Evolutionary conservation across 176 grass and related monocot genomes (phyloP).

Genomic region (Aegilops bicornis): DNA sequence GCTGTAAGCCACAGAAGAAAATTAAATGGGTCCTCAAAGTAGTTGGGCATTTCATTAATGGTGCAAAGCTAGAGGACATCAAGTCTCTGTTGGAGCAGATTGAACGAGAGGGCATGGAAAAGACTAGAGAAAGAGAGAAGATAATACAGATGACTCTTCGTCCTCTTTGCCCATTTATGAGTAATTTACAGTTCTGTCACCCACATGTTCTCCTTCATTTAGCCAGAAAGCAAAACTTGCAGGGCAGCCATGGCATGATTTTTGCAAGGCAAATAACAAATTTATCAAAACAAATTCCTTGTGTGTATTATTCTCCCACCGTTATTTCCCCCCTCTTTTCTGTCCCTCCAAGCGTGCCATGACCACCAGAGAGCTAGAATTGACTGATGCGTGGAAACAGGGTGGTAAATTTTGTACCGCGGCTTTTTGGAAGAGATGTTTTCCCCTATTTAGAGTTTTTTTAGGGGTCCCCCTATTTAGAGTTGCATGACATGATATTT

Average conservation of each 20-base stretch:
- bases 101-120: neutral
- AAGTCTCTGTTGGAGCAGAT: conserved; percentile 8
- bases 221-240: neutral
- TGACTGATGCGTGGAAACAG: neutral
- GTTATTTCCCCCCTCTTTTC: neutral
- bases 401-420: neutral
- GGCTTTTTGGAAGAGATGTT: conserved; percentile 7
- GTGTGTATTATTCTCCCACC: neutral
- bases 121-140: neutral
- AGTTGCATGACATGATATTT: neutral
- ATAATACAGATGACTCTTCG: neutral
- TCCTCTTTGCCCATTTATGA: neutral
- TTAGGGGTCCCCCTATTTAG: too few relatives aligned
- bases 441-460: too few relatives aligned
- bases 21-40: neutral
- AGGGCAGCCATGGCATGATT: neutral
- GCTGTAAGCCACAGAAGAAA: conserved; percentile 16
- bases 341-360: neutral
- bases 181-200: neutral
- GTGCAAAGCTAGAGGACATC: conserved; percentile 7
- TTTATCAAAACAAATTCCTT: neutral
- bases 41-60: conserved; percentile 37
- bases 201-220: neutral
- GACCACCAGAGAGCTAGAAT: neutral
- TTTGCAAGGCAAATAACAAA: neutral